Evolutionary conservation across 768 basidiomycete genomes (phyloP).

Genomic region (Leccinum olivaceopallidum): DNA sequence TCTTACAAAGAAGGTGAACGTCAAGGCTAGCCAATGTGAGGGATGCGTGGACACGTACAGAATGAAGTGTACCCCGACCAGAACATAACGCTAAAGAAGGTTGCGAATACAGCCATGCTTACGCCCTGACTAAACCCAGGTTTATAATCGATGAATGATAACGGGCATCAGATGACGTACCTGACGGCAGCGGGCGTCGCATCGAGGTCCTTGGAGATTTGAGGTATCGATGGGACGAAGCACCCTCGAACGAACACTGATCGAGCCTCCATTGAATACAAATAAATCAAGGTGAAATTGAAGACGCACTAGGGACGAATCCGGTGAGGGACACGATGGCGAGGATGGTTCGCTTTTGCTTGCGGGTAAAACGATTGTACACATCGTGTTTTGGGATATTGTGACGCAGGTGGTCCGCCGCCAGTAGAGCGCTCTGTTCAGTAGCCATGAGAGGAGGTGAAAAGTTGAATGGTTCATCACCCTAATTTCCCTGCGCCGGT

Average conservation of each 20-base stretch:
- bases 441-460: not conserved
- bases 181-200: conserved; percentile 59
- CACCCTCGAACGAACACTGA: conserved; percentile 68
- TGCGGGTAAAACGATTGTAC: conserved; percentile 58
- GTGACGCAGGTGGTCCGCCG: not conserved
- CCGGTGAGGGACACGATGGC: conserved; percentile 61
- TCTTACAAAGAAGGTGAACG: conserved; percentile 38
- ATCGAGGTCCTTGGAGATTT: conserved; percentile 64
- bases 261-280: not conserved
- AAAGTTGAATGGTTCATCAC: not conserved
- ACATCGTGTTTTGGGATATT: conserved; percentile 27
- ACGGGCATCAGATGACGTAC: conserved; percentile 27
- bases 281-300: not conserved
- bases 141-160: conserved; percentile 42
- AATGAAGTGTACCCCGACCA: conserved; percentile 55
- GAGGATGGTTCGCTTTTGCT: conserved; percentile 53
- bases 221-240: conserved; percentile 75
- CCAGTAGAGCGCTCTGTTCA: not conserved
- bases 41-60: conserved; percentile 36
- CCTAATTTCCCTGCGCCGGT: not conserved
- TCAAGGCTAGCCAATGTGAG: not conserved
- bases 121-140: conserved; percentile 35
- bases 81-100: conserved; percentile 46
- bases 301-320: conserved; percentile 58
- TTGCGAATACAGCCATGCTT: conserved; percentile 35